Evolutionary conservation across 176 grass and related monocot species (phyloP), one percentile per base, ranked within the genome.

Genomic region (Poa pratensis): DNA sequence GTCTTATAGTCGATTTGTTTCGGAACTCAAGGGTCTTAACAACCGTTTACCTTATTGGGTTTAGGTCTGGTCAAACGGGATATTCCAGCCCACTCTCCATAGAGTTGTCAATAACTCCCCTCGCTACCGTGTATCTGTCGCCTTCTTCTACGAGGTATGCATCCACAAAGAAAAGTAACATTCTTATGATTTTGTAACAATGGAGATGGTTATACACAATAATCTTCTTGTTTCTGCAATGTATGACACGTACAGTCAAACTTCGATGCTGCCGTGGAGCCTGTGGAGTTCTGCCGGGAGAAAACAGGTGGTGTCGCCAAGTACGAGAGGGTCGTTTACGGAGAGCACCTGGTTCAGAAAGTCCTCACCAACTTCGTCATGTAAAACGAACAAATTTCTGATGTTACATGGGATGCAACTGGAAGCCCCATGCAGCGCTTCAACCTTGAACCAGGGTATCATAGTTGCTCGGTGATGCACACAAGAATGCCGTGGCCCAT

Each of bases 61-160:
- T 83, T 54, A 98, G 96, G 92, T 98, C 27, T 98, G 89, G 96
- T 90, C 96, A 2, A 95, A 98, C 66, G 96, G 96, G 42, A 80
- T 98, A n/a, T 98, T 95, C 5, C 87, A 94, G 67, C 75, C 96
- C 52, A 98, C 96, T 22, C 89, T 98, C 70, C 96, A 98, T 64
- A 87, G 83, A 62, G 96, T 95, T 23, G 79, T 90, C 42, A 98
- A 98, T 58, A 92, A 86, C 57, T 94, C 93, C 4, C 88, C 88
- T 13, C 81, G 65, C 4, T 98, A 98, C 83, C 93, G 96, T 60
- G 93, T 92, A 82, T 98, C 96, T 14, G 81, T 95, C 39, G 96
- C 88, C 0, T 98, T 89, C 71, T 98, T 98, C 76, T 94, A 95
- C 1, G 96, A 98, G 93, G 96, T 95, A 83, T 52, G 49, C 35